Conservation (phyloP, 148 eudicot genomes). For the Vaccinium macrocarpon region DNA sequence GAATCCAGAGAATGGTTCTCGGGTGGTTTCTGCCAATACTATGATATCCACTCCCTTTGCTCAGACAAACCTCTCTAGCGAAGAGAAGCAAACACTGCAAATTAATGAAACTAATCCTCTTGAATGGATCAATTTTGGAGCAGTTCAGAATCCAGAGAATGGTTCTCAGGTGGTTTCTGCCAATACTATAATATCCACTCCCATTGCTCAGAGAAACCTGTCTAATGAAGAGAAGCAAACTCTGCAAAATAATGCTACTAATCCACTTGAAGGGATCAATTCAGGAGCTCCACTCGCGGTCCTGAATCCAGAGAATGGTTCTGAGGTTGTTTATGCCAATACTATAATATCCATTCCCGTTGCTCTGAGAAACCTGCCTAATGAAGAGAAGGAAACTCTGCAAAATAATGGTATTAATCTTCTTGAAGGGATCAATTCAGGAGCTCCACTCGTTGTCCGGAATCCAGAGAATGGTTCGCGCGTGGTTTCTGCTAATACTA, state of each 20-base stretch:
- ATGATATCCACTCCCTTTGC: constrained; percentile 48
- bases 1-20: constrained; percentile 39
- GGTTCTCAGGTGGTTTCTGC: constrained; percentile 50
- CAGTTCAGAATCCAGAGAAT: constrained; percentile 45
- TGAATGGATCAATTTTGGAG: constrained; percentile 64
- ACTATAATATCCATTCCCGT: constrained; percentile 47
- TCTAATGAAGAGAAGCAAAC: constrained; percentile 62
- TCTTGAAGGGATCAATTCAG: constrained; percentile 66
- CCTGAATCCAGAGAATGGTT: constrained; percentile 40
- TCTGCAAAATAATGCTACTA: constrained; percentile 19
- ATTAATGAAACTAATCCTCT: constrained; percentile 48
- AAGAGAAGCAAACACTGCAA: constrained; percentile 46
- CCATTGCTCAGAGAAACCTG: constrained; percentile 60
- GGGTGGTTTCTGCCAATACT: constrained; percentile 53
- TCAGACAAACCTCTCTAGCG: constrained; percentile 59
- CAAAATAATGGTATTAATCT: constrained; percentile 36
- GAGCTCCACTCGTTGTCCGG: constrained; percentile 55
- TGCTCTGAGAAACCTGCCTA: constrained; percentile 58
- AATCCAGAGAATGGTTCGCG: constrained; percentile 40
- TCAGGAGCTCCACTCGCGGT: constrained; percentile 53
- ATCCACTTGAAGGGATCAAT: constrained; percentile 72
- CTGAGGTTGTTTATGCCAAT: constrained; percentile 53
- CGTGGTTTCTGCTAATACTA: constrained; percentile 52
- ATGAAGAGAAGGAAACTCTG: constrained; percentile 59
- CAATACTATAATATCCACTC: constrained; percentile 41